Conservation (phyloP, 2,329 filamentous ascomycete species). For the Teratosphaeria epicoccoides region DNA sequence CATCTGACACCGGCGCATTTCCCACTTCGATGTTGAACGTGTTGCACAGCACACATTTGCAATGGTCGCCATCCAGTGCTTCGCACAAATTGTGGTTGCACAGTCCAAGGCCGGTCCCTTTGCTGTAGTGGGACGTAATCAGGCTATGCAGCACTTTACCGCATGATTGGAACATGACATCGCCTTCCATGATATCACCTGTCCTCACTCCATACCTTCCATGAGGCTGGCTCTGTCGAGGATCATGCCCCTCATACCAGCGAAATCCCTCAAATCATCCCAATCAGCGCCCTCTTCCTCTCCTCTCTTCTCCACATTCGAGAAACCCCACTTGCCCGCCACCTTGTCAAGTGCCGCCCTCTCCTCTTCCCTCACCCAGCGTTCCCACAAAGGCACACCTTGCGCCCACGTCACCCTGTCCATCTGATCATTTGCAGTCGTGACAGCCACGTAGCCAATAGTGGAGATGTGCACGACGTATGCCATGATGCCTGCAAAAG, state of each 20-base stretch:
- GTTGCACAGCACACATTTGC: too few species aligned
- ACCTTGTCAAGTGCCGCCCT: conserved; percentile 76
- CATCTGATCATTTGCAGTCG: conserved; percentile 92
- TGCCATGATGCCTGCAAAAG: conserved; percentile 69
- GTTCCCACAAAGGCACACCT: conserved; percentile 66
- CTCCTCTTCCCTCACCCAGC: conserved; percentile 87
- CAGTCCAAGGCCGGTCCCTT: too few species aligned
- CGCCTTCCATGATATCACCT: background rate
- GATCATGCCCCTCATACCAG: conserved; percentile 75
- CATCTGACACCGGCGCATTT: too few species aligned
- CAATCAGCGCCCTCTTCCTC: conserved; percentile 89
- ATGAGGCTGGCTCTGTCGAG: conserved; percentile 82
- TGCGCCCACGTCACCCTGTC: conserved; percentile 80
- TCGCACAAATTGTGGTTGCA: too few species aligned
- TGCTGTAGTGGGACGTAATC: too few species aligned
- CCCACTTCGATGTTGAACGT: too few species aligned
- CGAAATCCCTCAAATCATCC: conserved; percentile 74
- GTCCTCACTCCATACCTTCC: conserved; percentile 68
- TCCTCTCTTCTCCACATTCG: conserved; percentile 65
- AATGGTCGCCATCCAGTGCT: too few species aligned
- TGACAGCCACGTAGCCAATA: conserved; percentile 71
- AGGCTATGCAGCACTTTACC: too few species aligned
- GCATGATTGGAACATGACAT: background rate
- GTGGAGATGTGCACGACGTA: conserved; percentile 74
- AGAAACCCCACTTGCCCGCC: conserved; percentile 84